phyloP scores from a whole-genome alignment of 2,329 filamentous ascomycete species.

The Trichoderma harzianum region DNA sequence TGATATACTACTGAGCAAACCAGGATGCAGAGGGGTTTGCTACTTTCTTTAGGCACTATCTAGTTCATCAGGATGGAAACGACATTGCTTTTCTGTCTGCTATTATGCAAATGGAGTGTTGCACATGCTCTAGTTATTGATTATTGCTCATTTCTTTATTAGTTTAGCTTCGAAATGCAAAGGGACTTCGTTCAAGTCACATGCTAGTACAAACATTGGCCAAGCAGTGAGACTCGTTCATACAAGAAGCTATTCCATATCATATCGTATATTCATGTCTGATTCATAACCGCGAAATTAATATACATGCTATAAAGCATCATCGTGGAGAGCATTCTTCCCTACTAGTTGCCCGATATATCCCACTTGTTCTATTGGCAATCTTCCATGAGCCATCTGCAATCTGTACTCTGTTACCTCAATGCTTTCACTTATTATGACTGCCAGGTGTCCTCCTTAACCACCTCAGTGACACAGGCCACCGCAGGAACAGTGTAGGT shows the following conservation, averaged over 20 bases:
- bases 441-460: conserved; percentile 32
- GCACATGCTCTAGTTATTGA: neutral
- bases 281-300: conserved; percentile 6
- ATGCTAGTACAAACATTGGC: neutral
- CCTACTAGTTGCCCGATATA: neutral
- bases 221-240: neutral
- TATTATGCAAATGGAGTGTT: neutral
- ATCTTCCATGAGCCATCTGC: neutral
- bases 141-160: neutral
- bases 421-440: neutral
- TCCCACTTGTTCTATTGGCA: neutral
- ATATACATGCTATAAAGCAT: neutral
- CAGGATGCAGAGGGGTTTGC: neutral
- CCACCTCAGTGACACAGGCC: conserved; percentile 29
- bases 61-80: neutral
- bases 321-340: neutral
- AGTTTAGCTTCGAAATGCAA: neutral
- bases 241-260: neutral
- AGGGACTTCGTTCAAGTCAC: neutral
- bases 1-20: neutral
- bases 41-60: neutral
- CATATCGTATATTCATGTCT: neutral
- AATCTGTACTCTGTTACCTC: neutral
- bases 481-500: conserved; percentile 31
- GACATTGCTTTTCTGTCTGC: neutral